These are phyloP conservation scores for Lyophyllum shimeji DNA, from an alignment of 768 basidiomycete species.

Conservation along the genomic window DNA sequence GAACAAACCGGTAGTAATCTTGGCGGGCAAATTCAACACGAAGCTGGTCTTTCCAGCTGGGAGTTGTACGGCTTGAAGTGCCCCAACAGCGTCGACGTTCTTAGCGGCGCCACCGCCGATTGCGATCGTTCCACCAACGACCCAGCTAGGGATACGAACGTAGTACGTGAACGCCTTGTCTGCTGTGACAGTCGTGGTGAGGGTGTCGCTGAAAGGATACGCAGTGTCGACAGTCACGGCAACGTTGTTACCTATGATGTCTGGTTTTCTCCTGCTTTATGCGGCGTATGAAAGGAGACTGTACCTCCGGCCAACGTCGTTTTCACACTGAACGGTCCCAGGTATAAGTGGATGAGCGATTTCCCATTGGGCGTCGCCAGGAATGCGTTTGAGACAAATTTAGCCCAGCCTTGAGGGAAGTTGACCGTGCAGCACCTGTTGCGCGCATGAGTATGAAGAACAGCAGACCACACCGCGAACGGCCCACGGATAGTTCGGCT, in stretches of 20 bases:
- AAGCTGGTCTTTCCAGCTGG: slow-evolving; percentile 33
- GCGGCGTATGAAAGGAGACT: not conserved
- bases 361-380: slow-evolving; percentile 42
- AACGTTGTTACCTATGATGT: slow-evolving; percentile 37
- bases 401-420: slow-evolving; percentile 55
- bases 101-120: slow-evolving; percentile 29
- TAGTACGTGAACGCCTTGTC: slow-evolving; percentile 43
- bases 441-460: not conserved
- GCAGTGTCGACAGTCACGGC: slow-evolving; percentile 45
- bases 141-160: slow-evolving; percentile 53
- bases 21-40: slow-evolving; percentile 34
- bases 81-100: slow-evolving; percentile 24
- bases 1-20: slow-evolving; percentile 34
- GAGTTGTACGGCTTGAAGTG: slow-evolving; percentile 33
- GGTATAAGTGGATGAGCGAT: slow-evolving; percentile 48
- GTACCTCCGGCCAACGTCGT: slow-evolving; percentile 39
- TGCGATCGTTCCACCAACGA: slow-evolving; percentile 42
- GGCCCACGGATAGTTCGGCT: not conserved
- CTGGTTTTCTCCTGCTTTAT: slow-evolving; percentile 23
- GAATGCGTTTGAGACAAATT: slow-evolving; percentile 53
- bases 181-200: slow-evolving; percentile 46
- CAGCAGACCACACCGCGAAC: not conserved
- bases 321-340: slow-evolving; percentile 45
- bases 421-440: slow-evolving; percentile 51
- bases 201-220: slow-evolving; percentile 51